These are phyloP conservation scores for Candida nemodendra DNA, from an alignment of 805 yeast species.

Conservation along the genomic window DNA sequence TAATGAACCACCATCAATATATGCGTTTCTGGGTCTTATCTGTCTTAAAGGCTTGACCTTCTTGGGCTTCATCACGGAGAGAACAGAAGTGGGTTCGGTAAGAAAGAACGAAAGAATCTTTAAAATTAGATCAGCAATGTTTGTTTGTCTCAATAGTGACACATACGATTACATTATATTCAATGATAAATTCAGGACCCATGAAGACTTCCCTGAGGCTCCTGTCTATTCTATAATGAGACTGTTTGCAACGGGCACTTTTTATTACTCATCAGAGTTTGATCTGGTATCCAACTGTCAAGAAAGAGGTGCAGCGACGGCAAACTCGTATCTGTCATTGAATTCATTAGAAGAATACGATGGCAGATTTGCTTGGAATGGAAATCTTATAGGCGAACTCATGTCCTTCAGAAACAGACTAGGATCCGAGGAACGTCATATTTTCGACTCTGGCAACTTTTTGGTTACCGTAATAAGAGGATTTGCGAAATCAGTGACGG, in stretches of 20 bases:
- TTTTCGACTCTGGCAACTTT: constrained; percentile 48
- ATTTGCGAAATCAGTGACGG: constrained; percentile 40
- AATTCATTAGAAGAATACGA: constrained; percentile 41
- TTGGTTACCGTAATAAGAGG: constrained; percentile 50
- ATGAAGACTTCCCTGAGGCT: constrained; percentile 22
- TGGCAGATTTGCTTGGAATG: constrained; percentile 51
- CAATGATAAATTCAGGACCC: constrained; percentile 14
- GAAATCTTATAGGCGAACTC: constrained; percentile 44
- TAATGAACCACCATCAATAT: constrained; percentile 17
- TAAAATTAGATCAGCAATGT: constrained; percentile 58
- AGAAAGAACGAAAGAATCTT: constrained; percentile 51
- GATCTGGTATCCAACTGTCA: constrained; percentile 46
- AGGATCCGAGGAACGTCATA: constrained; percentile 37
- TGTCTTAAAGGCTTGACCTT: constrained; percentile 52
- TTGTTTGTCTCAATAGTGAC: constrained; percentile 60
- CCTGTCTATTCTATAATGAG: constrained; percentile 47
- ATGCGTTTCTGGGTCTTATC: constrained; percentile 64
- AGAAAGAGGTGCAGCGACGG: constrained; percentile 38
- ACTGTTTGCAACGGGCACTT: constrained; percentile 45
- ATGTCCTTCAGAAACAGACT: constrained; percentile 46
- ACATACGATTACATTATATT: constrained; percentile 43
- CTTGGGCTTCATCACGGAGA: constrained; percentile 56
- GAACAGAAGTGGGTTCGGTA: constrained; percentile 58
- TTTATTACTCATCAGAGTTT: constrained; percentile 47
- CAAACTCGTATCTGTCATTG: constrained; percentile 19